phyloP scores from a whole-genome alignment of 331 rosid species.

The Rhamnella rubrinervis region DNA sequence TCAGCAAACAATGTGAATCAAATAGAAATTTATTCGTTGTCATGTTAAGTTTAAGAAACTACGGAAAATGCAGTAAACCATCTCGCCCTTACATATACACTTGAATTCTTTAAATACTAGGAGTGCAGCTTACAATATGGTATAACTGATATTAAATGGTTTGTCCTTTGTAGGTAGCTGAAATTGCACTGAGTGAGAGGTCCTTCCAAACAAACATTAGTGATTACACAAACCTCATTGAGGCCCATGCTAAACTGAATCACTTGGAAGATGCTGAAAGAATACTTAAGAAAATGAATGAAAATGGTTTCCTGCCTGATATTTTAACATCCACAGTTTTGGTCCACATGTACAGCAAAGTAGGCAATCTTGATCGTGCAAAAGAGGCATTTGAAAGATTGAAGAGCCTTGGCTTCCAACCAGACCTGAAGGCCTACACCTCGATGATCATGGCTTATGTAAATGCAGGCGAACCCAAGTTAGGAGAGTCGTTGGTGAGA shows the following conservation, averaged over 20 bases:
- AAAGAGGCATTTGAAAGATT: constrained; percentile 59
- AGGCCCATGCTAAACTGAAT: constrained; percentile 60
- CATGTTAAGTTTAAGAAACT: constrained; percentile 4
- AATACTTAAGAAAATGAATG: constrained; percentile 65
- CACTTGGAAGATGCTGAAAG: constrained; percentile 70
- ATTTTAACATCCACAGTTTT: constrained; percentile 46
- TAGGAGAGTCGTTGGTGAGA: constrained; percentile 50
- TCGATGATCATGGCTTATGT: constrained; percentile 71
- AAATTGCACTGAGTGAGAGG: constrained; percentile 62
- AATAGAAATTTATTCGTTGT: neutral
- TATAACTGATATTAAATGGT: constrained; percentile 24
- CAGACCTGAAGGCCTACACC: constrained; percentile 54
- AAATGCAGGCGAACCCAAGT: constrained; percentile 54
- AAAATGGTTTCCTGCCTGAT: constrained; percentile 58
- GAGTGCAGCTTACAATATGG: neutral
- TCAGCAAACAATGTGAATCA: neutral
- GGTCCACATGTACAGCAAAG: constrained; percentile 85
- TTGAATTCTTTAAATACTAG: no score
- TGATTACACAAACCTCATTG: constrained; percentile 78
- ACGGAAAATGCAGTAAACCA: constrained; percentile 13
- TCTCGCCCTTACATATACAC: no score
- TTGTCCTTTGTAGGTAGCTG: constrained; percentile 67
- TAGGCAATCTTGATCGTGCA: constrained; percentile 61
- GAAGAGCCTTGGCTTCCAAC: constrained; percentile 65
- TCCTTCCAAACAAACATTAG: constrained; percentile 65